These are phyloP conservation scores for Microsporum ferrugineum DNA, from an alignment of 2,329 filamentous ascomycete species.

Conservation along the genomic window DNA sequence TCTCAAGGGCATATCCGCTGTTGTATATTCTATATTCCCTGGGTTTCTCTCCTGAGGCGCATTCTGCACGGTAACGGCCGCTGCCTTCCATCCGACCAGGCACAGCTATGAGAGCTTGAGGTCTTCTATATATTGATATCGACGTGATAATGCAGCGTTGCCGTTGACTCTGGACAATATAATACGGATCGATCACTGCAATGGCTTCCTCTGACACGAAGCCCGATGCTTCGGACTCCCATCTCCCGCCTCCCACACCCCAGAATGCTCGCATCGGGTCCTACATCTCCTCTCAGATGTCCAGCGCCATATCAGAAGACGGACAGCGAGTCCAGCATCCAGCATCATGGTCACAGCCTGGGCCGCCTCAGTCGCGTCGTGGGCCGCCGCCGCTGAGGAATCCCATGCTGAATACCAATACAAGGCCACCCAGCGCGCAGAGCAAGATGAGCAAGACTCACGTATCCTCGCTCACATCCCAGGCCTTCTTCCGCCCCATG, in stretches of 20 bases:
- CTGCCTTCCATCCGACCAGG: neutral
- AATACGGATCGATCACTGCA: neutral
- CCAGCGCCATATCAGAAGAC: constrained; percentile 46
- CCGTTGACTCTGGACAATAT: neutral
- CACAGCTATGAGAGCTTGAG: neutral
- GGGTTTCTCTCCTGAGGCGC: neutral
- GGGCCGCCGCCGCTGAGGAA: constrained; percentile 33
- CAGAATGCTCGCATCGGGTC: constrained; percentile 26
- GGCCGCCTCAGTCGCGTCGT: constrained; percentile 45
- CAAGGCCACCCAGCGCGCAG: constrained; percentile 39
- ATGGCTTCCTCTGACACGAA: constrained; percentile 9
- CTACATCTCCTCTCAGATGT: constrained; percentile 59
- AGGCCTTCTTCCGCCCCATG: constrained; percentile 93
- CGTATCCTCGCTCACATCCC: constrained; percentile 75
- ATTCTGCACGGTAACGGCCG: neutral
- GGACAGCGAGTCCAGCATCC: constrained; percentile 28
- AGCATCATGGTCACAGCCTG: constrained; percentile 38
- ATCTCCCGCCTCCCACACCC: constrained; percentile 1
- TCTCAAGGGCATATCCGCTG: no score
- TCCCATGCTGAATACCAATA: constrained; percentile 14
- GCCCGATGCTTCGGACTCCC: neutral
- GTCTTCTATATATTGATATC: neutral
- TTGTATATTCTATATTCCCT: neutral
- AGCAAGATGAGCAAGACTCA: constrained; percentile 72
- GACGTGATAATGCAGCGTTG: neutral